Conservation (phyloP, 306 rosid species). For the Begonia fuchsioides region DNA sequence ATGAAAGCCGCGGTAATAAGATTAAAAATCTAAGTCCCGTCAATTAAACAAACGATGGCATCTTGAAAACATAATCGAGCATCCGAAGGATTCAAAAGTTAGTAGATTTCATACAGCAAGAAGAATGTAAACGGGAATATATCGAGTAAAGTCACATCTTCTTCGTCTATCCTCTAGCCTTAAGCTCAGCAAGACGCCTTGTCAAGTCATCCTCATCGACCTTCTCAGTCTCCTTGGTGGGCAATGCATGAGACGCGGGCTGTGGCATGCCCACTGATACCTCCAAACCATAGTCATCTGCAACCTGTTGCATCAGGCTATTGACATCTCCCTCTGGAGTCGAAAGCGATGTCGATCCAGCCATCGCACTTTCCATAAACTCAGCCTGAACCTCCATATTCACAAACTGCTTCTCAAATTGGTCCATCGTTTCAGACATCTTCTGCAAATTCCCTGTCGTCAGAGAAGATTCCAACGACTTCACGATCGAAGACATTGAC, state of each 20-base stretch:
- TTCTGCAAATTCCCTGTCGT: too few species aligned
- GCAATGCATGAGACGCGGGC: slow-evolving; percentile 79
- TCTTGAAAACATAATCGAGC: too few species aligned
- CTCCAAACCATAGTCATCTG: slow-evolving; percentile 90
- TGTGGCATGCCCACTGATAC: slow-evolving; percentile 90
- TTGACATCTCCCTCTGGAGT: slow-evolving; percentile 95
- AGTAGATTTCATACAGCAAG: slow-evolving; percentile 8
- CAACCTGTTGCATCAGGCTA: slow-evolving; percentile 93
- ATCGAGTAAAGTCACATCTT: not conserved
- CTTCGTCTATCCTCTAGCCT: slow-evolving; percentile 66
- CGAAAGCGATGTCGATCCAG: slow-evolving; percentile 81
- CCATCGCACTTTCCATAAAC: slow-evolving; percentile 96
- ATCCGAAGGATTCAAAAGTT: slow-evolving; percentile 1
- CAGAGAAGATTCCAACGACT: too few species aligned
- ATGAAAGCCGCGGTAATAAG: too few species aligned
- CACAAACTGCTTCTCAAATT: too few species aligned
- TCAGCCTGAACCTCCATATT: too few species aligned
- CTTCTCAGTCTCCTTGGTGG: slow-evolving; percentile 71
- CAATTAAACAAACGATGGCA: too few species aligned
- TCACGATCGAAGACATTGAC: too few species aligned
- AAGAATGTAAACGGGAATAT: too few species aligned
- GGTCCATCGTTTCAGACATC: too few species aligned
- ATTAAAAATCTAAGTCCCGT: too few species aligned
- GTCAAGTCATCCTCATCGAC: slow-evolving; percentile 81
- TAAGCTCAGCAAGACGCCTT: slow-evolving; percentile 89